These are phyloP conservation scores for Blepharisma japonicum DNA, from an alignment of 73 alveolate species.

Conservation along the genomic window DNA sequence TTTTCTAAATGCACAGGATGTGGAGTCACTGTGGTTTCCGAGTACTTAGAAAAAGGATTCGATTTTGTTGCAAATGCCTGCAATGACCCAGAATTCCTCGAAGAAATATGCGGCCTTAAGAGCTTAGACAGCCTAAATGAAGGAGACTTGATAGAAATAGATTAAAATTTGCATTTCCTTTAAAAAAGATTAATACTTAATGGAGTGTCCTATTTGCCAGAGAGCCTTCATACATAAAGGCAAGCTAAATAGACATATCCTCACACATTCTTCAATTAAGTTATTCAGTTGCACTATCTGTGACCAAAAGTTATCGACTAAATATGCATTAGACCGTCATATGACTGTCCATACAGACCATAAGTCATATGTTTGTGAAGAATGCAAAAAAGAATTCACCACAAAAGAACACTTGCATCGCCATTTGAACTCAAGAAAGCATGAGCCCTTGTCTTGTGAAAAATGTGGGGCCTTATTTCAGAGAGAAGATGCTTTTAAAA, in stretches of 20 bases:
- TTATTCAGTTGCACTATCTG: not conserved
- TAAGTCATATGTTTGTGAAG: not conserved
- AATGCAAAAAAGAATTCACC: not conserved
- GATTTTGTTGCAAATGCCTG: slow-evolving; percentile 67
- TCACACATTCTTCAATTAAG: not conserved
- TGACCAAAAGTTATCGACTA: not conserved
- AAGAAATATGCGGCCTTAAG: slow-evolving; percentile 69
- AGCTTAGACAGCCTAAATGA: not conserved
- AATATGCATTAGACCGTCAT: not conserved
- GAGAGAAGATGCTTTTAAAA: slow-evolving; percentile 11
- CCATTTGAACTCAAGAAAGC: slow-evolving; percentile 7
- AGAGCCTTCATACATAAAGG: slow-evolving; percentile 14
- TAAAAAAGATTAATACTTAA: not conserved
- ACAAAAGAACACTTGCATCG: slow-evolving; percentile 20
- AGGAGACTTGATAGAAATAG: slow-evolving; percentile 15
- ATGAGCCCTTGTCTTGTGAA: slow-evolving; percentile 7
- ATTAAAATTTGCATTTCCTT: not conserved
- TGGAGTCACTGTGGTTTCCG: slow-evolving; percentile 54
- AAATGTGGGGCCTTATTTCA: not conserved
- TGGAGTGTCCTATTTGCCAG: slow-evolving; percentile 22
- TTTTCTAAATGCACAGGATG: slow-evolving; percentile 87
- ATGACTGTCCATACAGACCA: slow-evolving; percentile 1
- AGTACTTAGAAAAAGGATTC: slow-evolving; percentile 52
- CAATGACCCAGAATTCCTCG: slow-evolving; percentile 83
- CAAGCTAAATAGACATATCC: not conserved